Evolutionary conservation across 306 rosid species (phyloP), one percentile per base, ranked within the genome.

Genomic region (Leucaena leucocephala): DNA sequence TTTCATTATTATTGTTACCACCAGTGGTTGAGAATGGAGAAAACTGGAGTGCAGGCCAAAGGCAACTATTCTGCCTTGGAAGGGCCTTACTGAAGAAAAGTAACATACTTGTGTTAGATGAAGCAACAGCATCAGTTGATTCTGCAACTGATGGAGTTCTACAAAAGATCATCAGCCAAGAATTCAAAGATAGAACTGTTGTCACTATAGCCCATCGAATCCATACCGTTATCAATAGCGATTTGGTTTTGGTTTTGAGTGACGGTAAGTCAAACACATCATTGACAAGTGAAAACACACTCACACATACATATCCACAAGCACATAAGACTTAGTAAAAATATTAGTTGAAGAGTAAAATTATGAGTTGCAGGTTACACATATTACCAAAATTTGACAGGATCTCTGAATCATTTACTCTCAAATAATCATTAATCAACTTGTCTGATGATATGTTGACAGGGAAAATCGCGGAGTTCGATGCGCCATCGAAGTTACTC

Each of bases 111-210:
- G 93, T 95, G 3, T 81, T 95, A 45, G 98, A 95, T 79, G 98
- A 95, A 87, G 95, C 98, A 43, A 92, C 98, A 3, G 98, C 97
- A 33, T 94, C 98, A 0, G 92, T 94, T 64, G 98, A 94, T 84
- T 91, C 98, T 45, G 95, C 97, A 78, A 94, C 98, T 34, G 98
- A 94, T 58, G 94, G 97, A 8, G 85, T 91, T 80, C 76, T 94
- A 73, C 97, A 92, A 59, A 87, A 87, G 48, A 89, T 92, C 85
- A 92, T 94, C 15, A 68, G 89, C 49, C 86, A 86, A 64, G 95
- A 92, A 84, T 94, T 94, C 79, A 81, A 88, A 81, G 85, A 92
- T 73, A 86, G 91, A 27, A 92, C 97, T 1, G 89, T 94, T 1
- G 92, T 94, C 77, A 94, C 97, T 27, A 88, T 94, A 68, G 97